Evolutionary conservation across 2,329 filamentous ascomycete species (phyloP), one percentile per base, ranked within the genome.

Genomic region (Davidsoniella neocaledoniae): DNA sequence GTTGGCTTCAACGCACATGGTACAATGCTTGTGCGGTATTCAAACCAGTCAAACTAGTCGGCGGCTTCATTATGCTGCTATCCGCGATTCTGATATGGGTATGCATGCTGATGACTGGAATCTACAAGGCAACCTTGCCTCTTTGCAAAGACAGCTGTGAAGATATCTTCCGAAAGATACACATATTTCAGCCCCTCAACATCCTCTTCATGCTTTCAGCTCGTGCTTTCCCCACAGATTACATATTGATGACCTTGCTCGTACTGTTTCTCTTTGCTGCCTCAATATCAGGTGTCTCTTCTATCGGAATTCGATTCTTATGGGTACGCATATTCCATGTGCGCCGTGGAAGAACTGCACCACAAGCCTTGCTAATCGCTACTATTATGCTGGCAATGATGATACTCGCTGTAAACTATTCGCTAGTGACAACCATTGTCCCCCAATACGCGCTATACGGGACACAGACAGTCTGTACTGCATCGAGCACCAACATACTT

Each of bases 51-150:
- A 94, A 94, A 68, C 76, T 96, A 40, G 64, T 96, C 12, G 83
- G 86, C 1, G 91, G 91, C 12, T 69, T 95, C 16, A 57, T 94
- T 0, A 68, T 96, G 2, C 72, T 95, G 29, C 56, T 86, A 1
- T 62, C 94, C 19, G 73, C 85, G 0, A 64, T 94, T 12, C 57
- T 94, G 40, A 74, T 93, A 56, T 94, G 86, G 74, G 74, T 82
- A 7, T 94, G 86, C 10, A 96, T 98, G 86, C 74, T 96, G 57
- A 83, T 96, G 61, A 96, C 90, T 0, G 83, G 80, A 56, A 87
- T 96, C 59, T 91, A 98, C 74, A 96, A 96, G 68, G 86, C 87
- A 36, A 88, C 83, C 64, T 95, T 96, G 68, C 95, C 88, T 3
- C 69, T 93, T 55, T 98, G 91, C 74, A 90, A 91, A 63, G 71